phyloP scores from a whole-genome alignment of 352 stramenopile genomes.

The Pythium biforme region DNA sequence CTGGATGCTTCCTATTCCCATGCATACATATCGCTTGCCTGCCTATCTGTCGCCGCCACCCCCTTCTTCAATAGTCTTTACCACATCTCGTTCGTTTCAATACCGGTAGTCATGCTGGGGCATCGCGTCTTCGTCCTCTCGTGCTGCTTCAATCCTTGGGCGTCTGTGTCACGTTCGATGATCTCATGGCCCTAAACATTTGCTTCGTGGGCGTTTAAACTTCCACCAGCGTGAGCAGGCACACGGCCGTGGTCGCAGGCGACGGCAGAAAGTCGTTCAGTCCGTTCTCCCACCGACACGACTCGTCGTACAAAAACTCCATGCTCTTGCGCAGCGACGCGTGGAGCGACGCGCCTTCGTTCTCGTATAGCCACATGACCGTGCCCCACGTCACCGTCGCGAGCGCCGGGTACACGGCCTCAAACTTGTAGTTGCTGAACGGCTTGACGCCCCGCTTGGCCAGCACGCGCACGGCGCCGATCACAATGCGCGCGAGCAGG shows the following conservation, averaged over 20 bases:
- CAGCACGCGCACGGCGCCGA: slow-evolving; percentile 63
- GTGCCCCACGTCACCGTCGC: slow-evolving; percentile 73
- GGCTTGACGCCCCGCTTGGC: slow-evolving; percentile 61
- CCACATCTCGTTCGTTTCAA: no score
- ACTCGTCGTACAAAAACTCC: slow-evolving; percentile 89
- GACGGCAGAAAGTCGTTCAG: slow-evolving; percentile 80
- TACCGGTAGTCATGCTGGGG: no score
- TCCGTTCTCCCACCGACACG: slow-evolving; percentile 66
- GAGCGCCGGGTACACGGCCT: slow-evolving; percentile 74
- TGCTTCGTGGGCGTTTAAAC: slow-evolving; percentile 34
- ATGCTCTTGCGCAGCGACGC: slow-evolving; percentile 84
- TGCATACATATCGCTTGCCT: no score
- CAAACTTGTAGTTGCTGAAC: slow-evolving; percentile 66
- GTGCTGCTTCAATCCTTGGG: slow-evolving; percentile 3
- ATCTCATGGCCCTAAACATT: neutral
- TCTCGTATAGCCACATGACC: slow-evolving; percentile 90
- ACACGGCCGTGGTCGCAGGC: slow-evolving; percentile 61
- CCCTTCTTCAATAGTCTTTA: no score
- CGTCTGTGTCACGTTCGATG: slow-evolving; percentile 9
- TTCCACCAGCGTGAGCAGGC: slow-evolving; percentile 56
- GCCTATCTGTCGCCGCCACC: no score
- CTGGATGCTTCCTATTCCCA: no score
- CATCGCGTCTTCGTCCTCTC: neutral
- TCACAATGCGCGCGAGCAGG: slow-evolving; percentile 72
- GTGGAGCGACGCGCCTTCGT: slow-evolving; percentile 72